Conservation (phyloP, 2,329 filamentous ascomycete species). For the Venturiaceae sp. region DNA sequence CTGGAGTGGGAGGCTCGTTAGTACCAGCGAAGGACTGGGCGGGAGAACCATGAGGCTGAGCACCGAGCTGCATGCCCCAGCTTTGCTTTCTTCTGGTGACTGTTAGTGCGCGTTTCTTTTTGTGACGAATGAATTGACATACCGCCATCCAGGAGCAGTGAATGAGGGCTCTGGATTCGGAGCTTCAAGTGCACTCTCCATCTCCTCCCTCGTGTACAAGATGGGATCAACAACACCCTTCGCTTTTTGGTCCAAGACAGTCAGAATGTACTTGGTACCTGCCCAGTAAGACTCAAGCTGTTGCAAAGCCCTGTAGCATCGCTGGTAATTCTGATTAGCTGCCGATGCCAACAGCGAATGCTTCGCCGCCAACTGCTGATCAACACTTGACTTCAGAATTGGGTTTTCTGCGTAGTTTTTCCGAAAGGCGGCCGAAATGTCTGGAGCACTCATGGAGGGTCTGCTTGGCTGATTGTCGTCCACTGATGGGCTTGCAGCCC, state of each 20-base stretch:
- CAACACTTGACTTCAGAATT: conserved; percentile 8
- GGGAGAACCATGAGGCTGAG: conserved; percentile 15
- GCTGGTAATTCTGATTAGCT: conserved; percentile 78
- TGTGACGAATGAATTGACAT: conserved; percentile 28
- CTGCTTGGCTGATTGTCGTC: conserved; percentile 13
- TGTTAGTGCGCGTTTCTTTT: conserved; percentile 19
- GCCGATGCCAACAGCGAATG: conserved; percentile 71
- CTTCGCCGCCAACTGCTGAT: conserved; percentile 43
- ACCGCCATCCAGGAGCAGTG: conserved; percentile 40
- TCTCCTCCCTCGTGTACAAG: conserved; percentile 61
- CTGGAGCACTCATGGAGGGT: not conserved
- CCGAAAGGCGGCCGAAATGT: not conserved
- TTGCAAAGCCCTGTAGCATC: conserved; percentile 75
- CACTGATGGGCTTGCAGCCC: conserved; percentile 38
- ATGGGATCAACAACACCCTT: conserved; percentile 75
- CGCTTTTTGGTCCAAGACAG: conserved; percentile 76
- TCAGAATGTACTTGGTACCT: conserved; percentile 77
- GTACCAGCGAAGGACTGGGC: not conserved
- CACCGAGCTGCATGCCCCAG: conserved; percentile 16
- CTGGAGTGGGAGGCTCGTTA: not conserved
- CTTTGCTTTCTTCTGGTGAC: conserved; percentile 29
- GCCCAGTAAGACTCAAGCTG: conserved; percentile 80
- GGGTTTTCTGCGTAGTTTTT: conserved; percentile 1
- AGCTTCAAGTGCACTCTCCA: conserved; percentile 56
- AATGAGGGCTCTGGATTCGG: conserved; percentile 40